Base-by-base conservation (phyloP, 352 stramenopile species). In the Aphanomyces cochlioides region DNA sequence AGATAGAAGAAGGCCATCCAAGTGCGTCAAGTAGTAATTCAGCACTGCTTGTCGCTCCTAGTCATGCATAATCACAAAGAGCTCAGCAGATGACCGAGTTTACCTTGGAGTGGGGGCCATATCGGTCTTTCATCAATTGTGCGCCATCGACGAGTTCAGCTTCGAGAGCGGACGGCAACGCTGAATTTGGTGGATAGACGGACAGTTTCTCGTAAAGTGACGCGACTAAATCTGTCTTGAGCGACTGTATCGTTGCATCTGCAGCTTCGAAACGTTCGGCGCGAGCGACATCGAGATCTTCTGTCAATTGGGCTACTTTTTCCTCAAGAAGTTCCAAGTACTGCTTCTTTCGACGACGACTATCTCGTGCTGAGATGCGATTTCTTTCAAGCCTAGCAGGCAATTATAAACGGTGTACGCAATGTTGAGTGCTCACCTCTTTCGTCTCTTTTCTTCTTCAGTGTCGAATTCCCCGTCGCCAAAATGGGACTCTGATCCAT, bases 1-100 rank as follows among this genome's bases (percentile, higher is more conserved):
- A 65, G 87, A 85, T 13, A 95, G 66, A 38, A 95, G 61, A 56
- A 93, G 53, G 60, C 91, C 92, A 65, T 93, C 84, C 1, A 95
- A 82, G 69, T 93, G 85, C 7, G 84, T 84, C 56, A 95, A 95
- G 73, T 95, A 91, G 76, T 95, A 95, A 66, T 95, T 85, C 65
- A 93, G 90, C n/a, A 95, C 80, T 10, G 85, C 86, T 34, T 88
- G 74, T 19, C 87, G 84, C 75, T 95, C 83, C 79, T 88, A 74
- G 65, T 61, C 39, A 53, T 19, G 45, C 13, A 2, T 61, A 19
- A 28, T 28, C 28, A 28, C 28, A 28, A 28, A 28, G 5, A 54
- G 5, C 39, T 47, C 43, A 8, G 3, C 50, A 50, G n/a, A 54
- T 56, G 15, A 5, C 13, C 0, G 58, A 13, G 5, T 17, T 17